Evolutionary conservation across 2,329 filamentous ascomycete species (phyloP).

Genomic region (Septoria petroselini): DNA sequence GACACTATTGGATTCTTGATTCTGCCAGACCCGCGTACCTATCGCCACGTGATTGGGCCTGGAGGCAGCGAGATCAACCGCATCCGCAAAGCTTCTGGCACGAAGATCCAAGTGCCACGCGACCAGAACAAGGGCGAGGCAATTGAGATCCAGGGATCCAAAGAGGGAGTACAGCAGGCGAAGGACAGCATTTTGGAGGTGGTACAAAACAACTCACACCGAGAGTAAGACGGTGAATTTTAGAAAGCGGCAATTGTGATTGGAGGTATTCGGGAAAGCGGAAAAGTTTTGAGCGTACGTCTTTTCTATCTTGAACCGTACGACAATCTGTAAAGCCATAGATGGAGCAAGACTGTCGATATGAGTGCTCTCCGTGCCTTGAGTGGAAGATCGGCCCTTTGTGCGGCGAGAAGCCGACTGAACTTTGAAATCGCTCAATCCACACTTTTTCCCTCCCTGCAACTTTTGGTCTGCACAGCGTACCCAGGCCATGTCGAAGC

Average conservation of each 20-base stretch:
- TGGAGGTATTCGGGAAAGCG: not conserved
- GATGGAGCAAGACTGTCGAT: too few species aligned
- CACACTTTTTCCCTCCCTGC: too few species aligned
- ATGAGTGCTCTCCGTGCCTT: too few species aligned
- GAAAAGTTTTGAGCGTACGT: conserved; percentile 4
- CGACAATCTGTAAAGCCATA: too few species aligned
- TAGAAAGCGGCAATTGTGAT: conserved; percentile 3
- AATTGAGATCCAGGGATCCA: conserved; percentile 73
- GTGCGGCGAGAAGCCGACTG: too few species aligned
- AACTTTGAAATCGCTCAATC: too few species aligned
- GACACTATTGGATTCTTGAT: conserved; percentile 80
- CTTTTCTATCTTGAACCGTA: too few species aligned
- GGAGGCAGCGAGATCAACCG: conserved; percentile 88
- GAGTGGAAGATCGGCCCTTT: too few species aligned
- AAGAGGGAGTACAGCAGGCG: conserved; percentile 79
- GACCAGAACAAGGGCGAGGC: conserved; percentile 72
- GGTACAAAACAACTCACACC: conserved; percentile 50
- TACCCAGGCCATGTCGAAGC: conserved; percentile 12
- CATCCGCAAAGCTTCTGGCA: conserved; percentile 88
- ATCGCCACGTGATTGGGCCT: conserved; percentile 85
- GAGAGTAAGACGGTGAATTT: not conserved
- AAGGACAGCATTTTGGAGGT: conserved; percentile 85
- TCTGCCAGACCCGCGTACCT: conserved; percentile 82
- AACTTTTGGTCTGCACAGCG: too few species aligned
- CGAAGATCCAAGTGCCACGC: conserved; percentile 88